Evolutionary conservation across 2,329 filamentous ascomycete genomes (phyloP), one percentile per base, ranked within the genome.

Genomic region (Colletotrichum theobromicola): DNA sequence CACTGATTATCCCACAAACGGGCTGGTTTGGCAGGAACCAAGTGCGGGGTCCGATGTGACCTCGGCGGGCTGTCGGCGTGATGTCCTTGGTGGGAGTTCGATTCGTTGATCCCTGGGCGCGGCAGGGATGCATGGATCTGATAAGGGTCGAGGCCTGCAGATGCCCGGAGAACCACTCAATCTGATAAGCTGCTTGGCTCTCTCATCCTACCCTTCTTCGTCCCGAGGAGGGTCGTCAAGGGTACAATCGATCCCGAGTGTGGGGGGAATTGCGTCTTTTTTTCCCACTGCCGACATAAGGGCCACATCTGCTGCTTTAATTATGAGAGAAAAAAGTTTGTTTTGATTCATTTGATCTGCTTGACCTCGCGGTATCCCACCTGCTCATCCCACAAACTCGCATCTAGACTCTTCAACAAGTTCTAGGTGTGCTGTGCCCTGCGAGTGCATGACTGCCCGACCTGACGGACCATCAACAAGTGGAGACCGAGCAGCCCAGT

Each of bases 131-230:
- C 18, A 74, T 66, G 67, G 42, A 74, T 74, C 68, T 72, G 72
- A 74, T 72, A 74, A 72, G 62, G 61, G 66, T 35, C 62, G 18
- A 55, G 42, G 35, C 9, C n/a, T 72, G 50, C 55, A 61, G 61
- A 62, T 50, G 32, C 35, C 42, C 26, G 30, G 46, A 21, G 37
- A 34, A 71, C 42, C 55, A 21, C 67, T 28, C 16, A 50, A 67
- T 74, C 68, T 72, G 72, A 74, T 74, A 74, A 74, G 72, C 72
- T 50, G n/a, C 66, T 68, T 68, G 55, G 66, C 66, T 50, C 57
- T 42, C 26, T 21, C 42, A 50, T 21, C 42, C 6, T 50, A 50
- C 42, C 42, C 42, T 16, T 61, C n/a, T 18, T 13, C 18, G 32
- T 15, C 35, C 35, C 37, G 15, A 28, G 2, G 21, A 67, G 32